Evolutionary conservation across 805 yeast species (phyloP).

Genomic region (Nakazawaea anatomiae): DNA sequence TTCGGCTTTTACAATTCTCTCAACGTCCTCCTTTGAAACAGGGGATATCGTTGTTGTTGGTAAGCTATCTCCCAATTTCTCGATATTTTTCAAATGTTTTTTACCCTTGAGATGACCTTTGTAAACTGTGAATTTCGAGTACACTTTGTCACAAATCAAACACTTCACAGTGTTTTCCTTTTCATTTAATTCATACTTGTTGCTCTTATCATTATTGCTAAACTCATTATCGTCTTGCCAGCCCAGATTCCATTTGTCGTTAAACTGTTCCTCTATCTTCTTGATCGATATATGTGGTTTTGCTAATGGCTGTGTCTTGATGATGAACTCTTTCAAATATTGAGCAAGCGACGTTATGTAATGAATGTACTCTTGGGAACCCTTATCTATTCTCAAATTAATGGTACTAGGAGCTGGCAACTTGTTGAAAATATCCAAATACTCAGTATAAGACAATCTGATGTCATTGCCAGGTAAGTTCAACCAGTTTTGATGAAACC

Average conservation of each 20-base stretch:
- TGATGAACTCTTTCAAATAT: constrained; percentile 46
- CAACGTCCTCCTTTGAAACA: constrained; percentile 3
- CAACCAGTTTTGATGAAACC: constrained; percentile 48
- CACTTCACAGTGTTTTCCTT: constrained; percentile 42
- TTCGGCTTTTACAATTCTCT: constrained; percentile 6
- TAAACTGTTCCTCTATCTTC: constrained; percentile 18
- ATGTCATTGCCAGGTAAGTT: constrained; percentile 33
- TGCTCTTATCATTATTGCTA: constrained; percentile 16
- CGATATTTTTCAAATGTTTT: constrained; percentile 56
- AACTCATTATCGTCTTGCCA: constrained; percentile 3
- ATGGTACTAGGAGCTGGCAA: constrained; percentile 21
- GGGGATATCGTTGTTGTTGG: constrained; percentile 8
- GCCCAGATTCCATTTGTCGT: not conserved
- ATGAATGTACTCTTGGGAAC: constrained; percentile 28
- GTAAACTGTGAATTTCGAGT: constrained; percentile 61
- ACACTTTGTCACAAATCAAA: constrained; percentile 53
- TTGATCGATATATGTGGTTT: constrained; percentile 27
- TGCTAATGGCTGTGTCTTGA: constrained; percentile 42
- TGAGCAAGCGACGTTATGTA: constrained; percentile 40
- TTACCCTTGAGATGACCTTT: constrained; percentile 68
- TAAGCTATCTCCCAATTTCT: constrained; percentile 4
- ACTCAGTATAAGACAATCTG: constrained; percentile 40
- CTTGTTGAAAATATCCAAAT: constrained; percentile 38
- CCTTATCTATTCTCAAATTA: constrained; percentile 21
- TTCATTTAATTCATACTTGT: constrained; percentile 8